Conservation (phyloP, 2,329 filamentous ascomycete species). For the Sporothrix schenckii region DNA sequence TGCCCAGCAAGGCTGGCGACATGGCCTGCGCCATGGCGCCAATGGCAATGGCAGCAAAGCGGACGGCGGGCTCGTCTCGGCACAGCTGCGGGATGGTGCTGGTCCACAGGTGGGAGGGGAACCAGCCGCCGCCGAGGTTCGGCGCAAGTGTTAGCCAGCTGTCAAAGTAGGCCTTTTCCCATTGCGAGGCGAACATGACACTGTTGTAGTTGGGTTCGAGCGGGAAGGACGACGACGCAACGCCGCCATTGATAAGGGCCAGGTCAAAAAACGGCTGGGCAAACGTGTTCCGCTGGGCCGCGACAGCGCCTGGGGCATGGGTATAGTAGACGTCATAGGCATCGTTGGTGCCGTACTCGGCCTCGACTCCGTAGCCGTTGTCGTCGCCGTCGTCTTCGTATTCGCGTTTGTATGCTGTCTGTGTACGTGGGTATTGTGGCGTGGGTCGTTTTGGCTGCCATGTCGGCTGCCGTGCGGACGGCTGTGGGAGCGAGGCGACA, state of each 20-base stretch:
- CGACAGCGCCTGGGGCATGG: not conserved
- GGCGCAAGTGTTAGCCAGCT: conserved; percentile 38
- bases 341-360: not conserved
- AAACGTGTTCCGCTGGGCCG: not conserved
- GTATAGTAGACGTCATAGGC: not conserved
- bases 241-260: conserved; percentile 1
- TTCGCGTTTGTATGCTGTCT: conserved; percentile 1
- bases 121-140: conserved; percentile 40
- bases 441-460: not conserved
- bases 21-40: conserved; percentile 41
- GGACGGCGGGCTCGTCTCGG: conserved; percentile 43
- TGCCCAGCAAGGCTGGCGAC: conserved; percentile 31
- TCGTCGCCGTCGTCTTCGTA: not conserved
- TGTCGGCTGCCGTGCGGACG: not conserved
- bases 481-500: too few relatives aligned
- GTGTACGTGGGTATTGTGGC: not conserved
- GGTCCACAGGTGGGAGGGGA: conserved; percentile 45
- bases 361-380: not conserved
- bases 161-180: conserved; percentile 40
- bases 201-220: conserved; percentile 33
- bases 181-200: conserved; percentile 34
- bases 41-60: conserved; percentile 46
- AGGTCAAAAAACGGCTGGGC: conserved; percentile 5
- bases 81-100: conserved; percentile 44
- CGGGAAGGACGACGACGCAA: not conserved